Evolutionary conservation across 176 grass and related monocot genomes (phyloP).

Genomic region (Aegilops bicornis): DNA sequence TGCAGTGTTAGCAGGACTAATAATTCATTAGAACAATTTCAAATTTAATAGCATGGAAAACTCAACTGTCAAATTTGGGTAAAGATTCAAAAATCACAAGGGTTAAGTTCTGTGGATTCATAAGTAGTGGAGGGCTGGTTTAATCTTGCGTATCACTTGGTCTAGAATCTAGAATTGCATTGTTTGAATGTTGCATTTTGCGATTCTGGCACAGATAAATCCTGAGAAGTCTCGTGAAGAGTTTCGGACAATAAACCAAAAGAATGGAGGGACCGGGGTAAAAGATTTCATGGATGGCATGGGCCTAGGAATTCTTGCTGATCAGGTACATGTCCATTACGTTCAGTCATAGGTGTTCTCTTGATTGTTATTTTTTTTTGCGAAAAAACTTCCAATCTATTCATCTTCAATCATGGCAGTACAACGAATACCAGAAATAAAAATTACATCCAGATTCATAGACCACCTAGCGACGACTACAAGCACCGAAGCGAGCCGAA

Average conservation of each 20-base stretch:
- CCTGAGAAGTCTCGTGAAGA: constrained; percentile 91
- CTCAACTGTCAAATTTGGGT: not conserved
- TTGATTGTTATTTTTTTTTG: not conserved
- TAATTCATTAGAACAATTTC: not conserved
- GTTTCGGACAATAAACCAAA: constrained; percentile 70
- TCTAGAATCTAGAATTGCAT: not conserved
- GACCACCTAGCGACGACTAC: too few relatives aligned
- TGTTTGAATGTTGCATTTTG: not conserved
- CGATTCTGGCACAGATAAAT: constrained; percentile 67
- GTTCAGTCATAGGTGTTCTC: not conserved
- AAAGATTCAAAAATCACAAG: not conserved
- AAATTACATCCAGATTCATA: too few relatives aligned
- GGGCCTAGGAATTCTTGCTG: constrained; percentile 84
- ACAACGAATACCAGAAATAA: too few relatives aligned
- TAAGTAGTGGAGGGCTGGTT: not conserved
- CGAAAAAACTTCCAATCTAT: too few relatives aligned
- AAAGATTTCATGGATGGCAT: constrained; percentile 99
- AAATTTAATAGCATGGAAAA: not conserved
- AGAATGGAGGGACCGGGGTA: constrained; percentile 75
- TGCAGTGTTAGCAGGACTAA: not conserved
- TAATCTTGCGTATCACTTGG: not conserved
- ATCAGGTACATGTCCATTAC: constrained; percentile 54
- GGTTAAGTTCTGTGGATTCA: not conserved
- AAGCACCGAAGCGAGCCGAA: too few relatives aligned
- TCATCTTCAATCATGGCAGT: too few relatives aligned